Percentiles rank a stretch among this genome's conserved stretches.
These are phyloP conservation scores for Cerioporus squamosus DNA, from an alignment of 1,284 basidiomycete genomes.

Conservation along the genomic window DNA sequence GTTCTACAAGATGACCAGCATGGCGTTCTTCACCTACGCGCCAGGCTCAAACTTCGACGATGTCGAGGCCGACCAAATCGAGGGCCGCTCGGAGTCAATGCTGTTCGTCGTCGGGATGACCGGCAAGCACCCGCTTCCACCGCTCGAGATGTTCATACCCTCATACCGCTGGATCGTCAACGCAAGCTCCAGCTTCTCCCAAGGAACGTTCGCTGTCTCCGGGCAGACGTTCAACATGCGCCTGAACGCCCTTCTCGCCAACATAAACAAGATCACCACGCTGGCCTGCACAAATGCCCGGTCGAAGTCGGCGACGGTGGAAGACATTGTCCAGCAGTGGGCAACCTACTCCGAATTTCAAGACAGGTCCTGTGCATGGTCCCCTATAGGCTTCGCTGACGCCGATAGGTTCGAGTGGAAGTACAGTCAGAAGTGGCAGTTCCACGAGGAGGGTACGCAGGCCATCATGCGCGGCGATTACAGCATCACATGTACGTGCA, in stretches of 20 bases:
- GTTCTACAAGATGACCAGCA: constrained; percentile 24
- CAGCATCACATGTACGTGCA: constrained; percentile 18
- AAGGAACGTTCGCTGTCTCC: constrained; percentile 32
- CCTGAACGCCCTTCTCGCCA: constrained; percentile 27
- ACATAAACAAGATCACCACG: constrained; percentile 33
- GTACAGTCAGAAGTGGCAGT: constrained; percentile 22
- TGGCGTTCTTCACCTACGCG: constrained; percentile 27
- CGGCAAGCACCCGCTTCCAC: not conserved
- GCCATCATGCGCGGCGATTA: constrained; percentile 13
- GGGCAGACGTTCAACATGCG: constrained; percentile 27
- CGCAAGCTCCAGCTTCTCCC: constrained; percentile 17
- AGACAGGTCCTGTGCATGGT: too few species aligned
- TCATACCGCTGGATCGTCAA: constrained; percentile 28
- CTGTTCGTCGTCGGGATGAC: constrained; percentile 34
- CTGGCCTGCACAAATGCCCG: constrained; percentile 24
- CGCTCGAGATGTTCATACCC: constrained; percentile 7
- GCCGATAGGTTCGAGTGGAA: constrained; percentile 25
- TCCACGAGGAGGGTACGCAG: constrained; percentile 6
- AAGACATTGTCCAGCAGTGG: too few species aligned
- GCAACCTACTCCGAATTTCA: too few species aligned
- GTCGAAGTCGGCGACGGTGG: too few species aligned
- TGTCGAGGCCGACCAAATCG: not conserved
- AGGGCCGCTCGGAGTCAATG: constrained; percentile 15
- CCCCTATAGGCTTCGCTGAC: not conserved
- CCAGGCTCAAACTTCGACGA: not conserved